Evolutionary conservation across 2,329 filamentous ascomycete species (phyloP).

Genomic region (Colletotrichum trifolii): DNA sequence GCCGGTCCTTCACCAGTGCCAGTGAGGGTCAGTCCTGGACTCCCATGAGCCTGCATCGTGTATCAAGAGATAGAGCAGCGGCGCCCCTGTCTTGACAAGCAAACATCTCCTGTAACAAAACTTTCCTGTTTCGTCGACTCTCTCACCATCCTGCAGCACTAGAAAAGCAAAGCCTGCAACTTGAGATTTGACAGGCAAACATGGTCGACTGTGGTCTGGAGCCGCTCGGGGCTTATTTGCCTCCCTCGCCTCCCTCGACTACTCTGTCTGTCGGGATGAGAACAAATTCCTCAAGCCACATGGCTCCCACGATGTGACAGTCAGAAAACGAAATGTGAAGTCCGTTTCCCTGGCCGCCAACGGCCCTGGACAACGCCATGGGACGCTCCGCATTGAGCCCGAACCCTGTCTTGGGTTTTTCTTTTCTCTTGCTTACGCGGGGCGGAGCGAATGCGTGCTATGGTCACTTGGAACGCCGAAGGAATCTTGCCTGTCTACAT

Average conservation of each 20-base stretch:
- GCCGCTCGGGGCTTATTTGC: neutral
- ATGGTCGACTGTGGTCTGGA: slow-evolving; percentile 12
- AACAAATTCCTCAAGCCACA: slow-evolving; percentile 10
- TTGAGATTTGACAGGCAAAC: slow-evolving; percentile 23
- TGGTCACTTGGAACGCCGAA: no score
- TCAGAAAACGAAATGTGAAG: slow-evolving; percentile 8
- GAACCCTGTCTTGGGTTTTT: neutral
- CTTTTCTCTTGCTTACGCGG: neutral
- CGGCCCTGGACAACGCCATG: neutral
- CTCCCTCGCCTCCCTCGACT: no score
- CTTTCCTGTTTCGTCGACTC: slow-evolving; percentile 7
- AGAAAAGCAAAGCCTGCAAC: slow-evolving; percentile 19
- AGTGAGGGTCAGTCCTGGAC: neutral
- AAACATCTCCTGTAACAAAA: slow-evolving; percentile 2
- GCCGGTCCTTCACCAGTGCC: neutral
- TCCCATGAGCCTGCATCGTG: neutral
- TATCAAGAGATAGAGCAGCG: neutral
- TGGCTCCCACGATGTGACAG: slow-evolving; percentile 16
- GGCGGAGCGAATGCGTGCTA: neutral
- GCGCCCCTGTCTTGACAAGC: slow-evolving; percentile 4
- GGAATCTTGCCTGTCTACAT: no score
- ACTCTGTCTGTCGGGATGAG: neutral
- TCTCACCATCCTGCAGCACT: neutral
- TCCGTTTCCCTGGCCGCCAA: neutral
- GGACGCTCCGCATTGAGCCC: neutral